phyloP scores from a whole-genome alignment of 2,329 filamentous ascomycete species.

The Trichoderma harzianum region DNA sequence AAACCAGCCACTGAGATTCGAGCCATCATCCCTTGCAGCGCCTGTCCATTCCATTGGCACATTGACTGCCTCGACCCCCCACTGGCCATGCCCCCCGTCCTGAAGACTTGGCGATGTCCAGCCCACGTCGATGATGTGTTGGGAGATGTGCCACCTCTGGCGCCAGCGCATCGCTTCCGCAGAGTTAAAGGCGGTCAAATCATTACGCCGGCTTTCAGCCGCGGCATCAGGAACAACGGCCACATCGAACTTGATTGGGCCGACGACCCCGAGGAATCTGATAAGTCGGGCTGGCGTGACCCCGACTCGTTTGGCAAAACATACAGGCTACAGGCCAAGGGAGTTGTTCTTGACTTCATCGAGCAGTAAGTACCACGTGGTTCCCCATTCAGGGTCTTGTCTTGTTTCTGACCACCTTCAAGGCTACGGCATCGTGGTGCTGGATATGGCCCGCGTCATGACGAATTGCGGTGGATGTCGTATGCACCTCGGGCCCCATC shows the following conservation, averaged over 20 bases:
- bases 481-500: conserved; percentile 27
- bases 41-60: conserved; percentile 81
- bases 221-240: conserved; percentile 69
- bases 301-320: conserved; percentile 60
- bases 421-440: conserved; percentile 39
- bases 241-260: conserved; percentile 65
- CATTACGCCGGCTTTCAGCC: conserved; percentile 52
- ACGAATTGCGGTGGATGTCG: conserved; percentile 32
- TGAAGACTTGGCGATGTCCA: conserved; percentile 83
- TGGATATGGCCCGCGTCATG: conserved; percentile 34
- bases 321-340: conserved; percentile 61
- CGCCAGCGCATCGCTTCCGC: conserved; percentile 59
- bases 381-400: not conserved
- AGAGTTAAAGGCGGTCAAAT: conserved; percentile 54
- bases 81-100: conserved; percentile 70
- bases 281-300: conserved; percentile 56
- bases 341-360: conserved; percentile 71
- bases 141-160: conserved; percentile 54
- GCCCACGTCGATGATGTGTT: conserved; percentile 79
- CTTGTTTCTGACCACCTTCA: conserved; percentile 8
- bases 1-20: conserved; percentile 57
- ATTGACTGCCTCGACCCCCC: conserved; percentile 88
- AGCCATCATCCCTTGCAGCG: conserved; percentile 81
- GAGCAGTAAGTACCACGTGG: conserved; percentile 46
- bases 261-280: conserved; percentile 55